These are phyloP conservation scores for Myxozyma mucilagina DNA, from an alignment of 805 yeast species.

Conservation along the genomic window DNA sequence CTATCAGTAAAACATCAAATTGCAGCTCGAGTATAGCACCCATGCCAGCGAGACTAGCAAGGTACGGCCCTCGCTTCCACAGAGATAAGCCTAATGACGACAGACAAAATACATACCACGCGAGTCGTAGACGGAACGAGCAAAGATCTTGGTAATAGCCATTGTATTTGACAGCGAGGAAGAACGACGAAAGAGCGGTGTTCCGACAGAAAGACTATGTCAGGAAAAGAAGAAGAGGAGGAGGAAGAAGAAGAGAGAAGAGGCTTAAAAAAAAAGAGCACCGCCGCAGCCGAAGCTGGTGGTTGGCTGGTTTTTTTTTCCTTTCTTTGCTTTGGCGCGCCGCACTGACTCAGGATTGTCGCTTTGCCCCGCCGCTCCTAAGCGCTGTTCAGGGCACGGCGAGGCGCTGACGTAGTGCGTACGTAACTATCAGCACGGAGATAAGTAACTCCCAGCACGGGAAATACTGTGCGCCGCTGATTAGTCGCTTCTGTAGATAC, in stretches of 20 bases:
- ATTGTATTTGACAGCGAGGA: slow-evolving; percentile 42
- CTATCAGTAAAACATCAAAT: background rate
- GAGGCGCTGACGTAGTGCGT: background rate
- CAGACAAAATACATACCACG: slow-evolving; percentile 60
- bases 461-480: background rate
- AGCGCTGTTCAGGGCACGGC: background rate
- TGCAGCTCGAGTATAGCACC: background rate
- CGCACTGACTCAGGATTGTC: background rate
- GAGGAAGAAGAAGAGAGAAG: background rate
- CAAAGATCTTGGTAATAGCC: slow-evolving; percentile 84
- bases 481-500: background rate
- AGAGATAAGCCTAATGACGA: background rate
- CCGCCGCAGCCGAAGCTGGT: background rate
- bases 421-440: background rate
- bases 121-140: slow-evolving; percentile 98
- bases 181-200: background rate
- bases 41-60: too few relatives aligned
- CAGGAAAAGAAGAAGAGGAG: background rate
- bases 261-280: background rate
- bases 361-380: background rate
- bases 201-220: background rate
- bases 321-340: background rate
- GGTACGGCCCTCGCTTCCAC: background rate
- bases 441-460: slow-evolving; percentile 4
- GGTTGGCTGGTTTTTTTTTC: background rate